These are phyloP conservation scores for Pistacia vera DNA, from an alignment of 345 rosid species.

Conservation along the genomic window DNA sequence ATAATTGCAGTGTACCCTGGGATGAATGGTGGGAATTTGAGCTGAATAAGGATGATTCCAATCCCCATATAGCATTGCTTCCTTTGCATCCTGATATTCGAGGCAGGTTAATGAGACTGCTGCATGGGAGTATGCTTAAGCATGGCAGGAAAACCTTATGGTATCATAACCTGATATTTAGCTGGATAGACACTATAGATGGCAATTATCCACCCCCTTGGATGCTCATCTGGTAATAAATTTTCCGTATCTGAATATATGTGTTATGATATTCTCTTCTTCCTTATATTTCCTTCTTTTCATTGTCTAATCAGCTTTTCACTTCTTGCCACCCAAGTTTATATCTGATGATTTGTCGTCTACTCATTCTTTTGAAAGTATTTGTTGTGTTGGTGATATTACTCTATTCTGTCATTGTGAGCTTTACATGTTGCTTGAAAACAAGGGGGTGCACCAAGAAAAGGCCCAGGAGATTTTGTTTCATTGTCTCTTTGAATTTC, in stretches of 20 bases:
- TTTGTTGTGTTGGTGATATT: too few relatives aligned
- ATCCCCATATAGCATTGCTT: slow-evolving; percentile 92
- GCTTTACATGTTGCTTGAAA: too few relatives aligned
- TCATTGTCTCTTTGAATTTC: too few relatives aligned
- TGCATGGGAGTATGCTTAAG: slow-evolving; percentile 95
- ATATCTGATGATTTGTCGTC: too few relatives aligned
- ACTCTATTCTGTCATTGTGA: too few relatives aligned
- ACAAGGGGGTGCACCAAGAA: too few relatives aligned
- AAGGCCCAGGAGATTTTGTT: too few relatives aligned
- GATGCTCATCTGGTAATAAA: slow-evolving; percentile 84
- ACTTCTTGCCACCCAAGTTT: too few relatives aligned
- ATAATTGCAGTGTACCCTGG: slow-evolving; percentile 81
- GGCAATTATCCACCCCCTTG: slow-evolving; percentile 96
- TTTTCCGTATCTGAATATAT: slow-evolving; percentile 3
- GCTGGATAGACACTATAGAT: slow-evolving; percentile 93
- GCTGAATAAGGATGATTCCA: slow-evolving; percentile 80
- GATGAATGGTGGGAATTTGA: slow-evolving; percentile 99
- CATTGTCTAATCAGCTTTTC: too few relatives aligned
- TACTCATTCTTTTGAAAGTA: too few relatives aligned
- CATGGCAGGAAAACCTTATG: slow-evolving; percentile 91
- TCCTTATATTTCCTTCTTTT: too few relatives aligned
- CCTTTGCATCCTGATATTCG: slow-evolving; percentile 88
- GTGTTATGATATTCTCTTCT: neutral
- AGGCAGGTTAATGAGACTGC: slow-evolving; percentile 88
- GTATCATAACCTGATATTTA: slow-evolving; percentile 96